A percentile compares a stretch with the other conserved stretches of the same genome.
phyloP scores from a whole-genome alignment of 2,329 filamentous ascomycete species.

The Aspergillus phoenicis region DNA sequence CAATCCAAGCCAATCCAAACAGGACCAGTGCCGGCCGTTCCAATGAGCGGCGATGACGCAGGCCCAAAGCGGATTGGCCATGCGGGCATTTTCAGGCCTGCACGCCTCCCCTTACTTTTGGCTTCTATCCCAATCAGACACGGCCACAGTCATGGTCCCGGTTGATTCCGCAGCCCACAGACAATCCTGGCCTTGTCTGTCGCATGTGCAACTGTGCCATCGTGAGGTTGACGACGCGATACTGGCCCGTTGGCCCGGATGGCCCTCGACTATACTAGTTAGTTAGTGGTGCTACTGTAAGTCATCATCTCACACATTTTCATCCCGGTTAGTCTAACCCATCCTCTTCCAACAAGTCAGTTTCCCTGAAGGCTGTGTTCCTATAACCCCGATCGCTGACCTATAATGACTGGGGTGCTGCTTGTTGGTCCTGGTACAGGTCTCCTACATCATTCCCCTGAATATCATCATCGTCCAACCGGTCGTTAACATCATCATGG shows the following conservation, averaged over 20 bases:
- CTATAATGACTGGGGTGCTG: neutral
- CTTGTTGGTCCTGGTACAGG: neutral
- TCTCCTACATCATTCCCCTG: neutral
- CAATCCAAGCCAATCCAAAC: neutral
- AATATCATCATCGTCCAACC: neutral
- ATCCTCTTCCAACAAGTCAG: too few species aligned
- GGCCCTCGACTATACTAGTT: neutral
- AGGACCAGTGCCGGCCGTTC: neutral
- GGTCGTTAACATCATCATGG: slow-evolving; percentile 6
- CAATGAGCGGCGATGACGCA: slow-evolving; percentile 5
- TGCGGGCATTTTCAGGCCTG: neutral
- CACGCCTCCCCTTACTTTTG: neutral
- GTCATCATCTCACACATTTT: too few species aligned
- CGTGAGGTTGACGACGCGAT: neutral
- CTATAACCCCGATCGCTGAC: neutral
- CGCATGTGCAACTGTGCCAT: slow-evolving; percentile 1
- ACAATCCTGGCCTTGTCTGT: neutral
- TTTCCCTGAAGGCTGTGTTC: too few species aligned
- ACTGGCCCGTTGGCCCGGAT: neutral
- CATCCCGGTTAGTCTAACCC: neutral
- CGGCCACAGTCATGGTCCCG: neutral
- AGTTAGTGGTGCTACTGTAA: neutral
- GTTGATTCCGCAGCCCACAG: slow-evolving; percentile 1
- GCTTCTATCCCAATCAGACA: slow-evolving; percentile 5
- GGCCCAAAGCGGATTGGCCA: neutral